A percentile compares a stretch with the other conserved stretches of the same genome.
phyloP scores from a whole-genome alignment of 192 early-diverging fungal species.

The Thamnidium elegans region DNA sequence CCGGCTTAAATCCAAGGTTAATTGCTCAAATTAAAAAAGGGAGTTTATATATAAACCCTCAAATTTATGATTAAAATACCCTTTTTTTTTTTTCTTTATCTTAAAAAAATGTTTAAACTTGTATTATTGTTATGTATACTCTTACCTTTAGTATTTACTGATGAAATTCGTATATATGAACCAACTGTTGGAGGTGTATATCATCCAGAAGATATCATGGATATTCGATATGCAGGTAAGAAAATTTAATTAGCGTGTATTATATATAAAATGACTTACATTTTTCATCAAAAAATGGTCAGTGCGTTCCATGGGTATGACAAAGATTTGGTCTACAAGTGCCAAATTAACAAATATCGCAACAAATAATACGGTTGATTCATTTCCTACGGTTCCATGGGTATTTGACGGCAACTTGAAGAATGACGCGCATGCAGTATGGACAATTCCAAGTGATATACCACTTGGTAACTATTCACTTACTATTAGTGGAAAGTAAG shows the following conservation, averaged over 20 bases:
- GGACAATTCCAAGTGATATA: constrained; percentile 17
- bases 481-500: constrained; percentile 7
- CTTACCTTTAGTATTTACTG: neutral
- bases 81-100: neutral
- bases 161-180: neutral
- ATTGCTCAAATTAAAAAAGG: neutral
- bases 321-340: constrained; percentile 1
- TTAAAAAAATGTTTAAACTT: neutral
- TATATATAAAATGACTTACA: too few relatives aligned
- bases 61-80: neutral
- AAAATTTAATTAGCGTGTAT: too few relatives aligned
- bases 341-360: neutral
- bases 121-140: neutral
- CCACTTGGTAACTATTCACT: neutral
- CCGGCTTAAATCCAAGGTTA: too few relatives aligned
- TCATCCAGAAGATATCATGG: constrained; percentile 3
- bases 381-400: neutral
- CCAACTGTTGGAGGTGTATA: neutral
- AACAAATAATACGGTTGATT: neutral
- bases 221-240: neutral
- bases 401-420: too few relatives aligned
- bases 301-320: neutral
- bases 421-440: neutral
- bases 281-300: neutral
- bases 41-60: neutral